Evolutionary conservation across 2,329 filamentous ascomycete species (phyloP).

Genomic region (Microdochium paspali): DNA sequence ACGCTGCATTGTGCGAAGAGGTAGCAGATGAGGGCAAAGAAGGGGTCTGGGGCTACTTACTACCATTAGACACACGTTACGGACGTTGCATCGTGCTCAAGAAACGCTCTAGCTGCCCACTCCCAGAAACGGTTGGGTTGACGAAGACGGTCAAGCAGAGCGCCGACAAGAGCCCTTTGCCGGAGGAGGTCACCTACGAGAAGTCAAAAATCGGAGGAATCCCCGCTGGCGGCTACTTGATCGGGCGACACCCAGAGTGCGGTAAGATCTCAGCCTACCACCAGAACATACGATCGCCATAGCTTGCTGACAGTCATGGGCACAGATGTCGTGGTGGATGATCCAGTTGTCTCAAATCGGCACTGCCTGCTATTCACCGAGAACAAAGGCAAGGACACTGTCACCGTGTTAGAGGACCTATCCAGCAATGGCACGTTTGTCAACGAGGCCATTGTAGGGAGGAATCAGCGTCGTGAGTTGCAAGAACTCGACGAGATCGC

Average conservation of each 20-base stretch:
- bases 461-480: conserved; percentile 84
- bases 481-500: conserved; percentile 86
- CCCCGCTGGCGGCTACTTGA: conserved; percentile 74
- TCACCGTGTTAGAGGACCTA: conserved; percentile 80
- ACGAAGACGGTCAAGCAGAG: conserved; percentile 27
- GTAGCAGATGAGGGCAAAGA: conserved; percentile 76
- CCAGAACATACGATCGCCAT: too few relatives aligned
- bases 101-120: conserved; percentile 61
- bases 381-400: conserved; percentile 46
- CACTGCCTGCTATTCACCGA: conserved; percentile 62
- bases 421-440: conserved; percentile 96
- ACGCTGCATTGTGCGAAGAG: conserved; percentile 65
- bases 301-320: conserved; percentile 6
- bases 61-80: conserved; percentile 66
- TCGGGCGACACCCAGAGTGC: conserved; percentile 90
- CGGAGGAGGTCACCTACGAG: conserved; percentile 53
- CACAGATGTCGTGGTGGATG: conserved; percentile 62
- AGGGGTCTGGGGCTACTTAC: conserved; percentile 91
- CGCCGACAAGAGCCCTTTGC: conserved; percentile 33
- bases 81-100: conserved; percentile 63
- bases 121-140: conserved; percentile 35
- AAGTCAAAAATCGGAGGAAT: conserved; percentile 50
- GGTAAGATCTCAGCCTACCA: conserved; percentile 45
- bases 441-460: conserved; percentile 82
- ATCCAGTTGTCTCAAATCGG: conserved; percentile 78